Evolutionary conservation across 2,329 filamentous ascomycete species (phyloP), one percentile per base, ranked within the genome.

Genomic region (Cladorrhinum sp.): DNA sequence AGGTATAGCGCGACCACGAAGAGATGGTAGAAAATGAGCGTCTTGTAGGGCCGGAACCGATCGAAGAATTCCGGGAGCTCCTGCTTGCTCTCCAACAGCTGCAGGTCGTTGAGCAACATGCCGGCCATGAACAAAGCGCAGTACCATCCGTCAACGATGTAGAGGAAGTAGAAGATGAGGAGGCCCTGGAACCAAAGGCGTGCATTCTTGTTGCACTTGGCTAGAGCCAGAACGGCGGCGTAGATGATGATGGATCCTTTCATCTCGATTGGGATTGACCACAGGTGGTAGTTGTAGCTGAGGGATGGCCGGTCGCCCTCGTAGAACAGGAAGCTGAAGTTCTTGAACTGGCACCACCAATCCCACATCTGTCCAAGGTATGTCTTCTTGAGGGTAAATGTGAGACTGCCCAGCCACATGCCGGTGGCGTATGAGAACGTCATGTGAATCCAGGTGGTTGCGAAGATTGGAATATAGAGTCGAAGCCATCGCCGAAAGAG

Each of bases 261-360:
- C 69, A 85, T 80, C 67, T 88, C 85, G 45, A 84, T 73, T 0
- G 85, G 85, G 54, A 88, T 87, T 0, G 79, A 85, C 83, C 84
- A 87, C 1, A 81, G 68, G 65, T 87, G 85, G 57, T 77, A 78
- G 63, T 85, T 84, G 72, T 86, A 85, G n/a, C 74, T 74, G 59
- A 85, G 78, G 75, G 82, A 85, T 81, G 82, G 10, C 81, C 75
- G 20, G 8, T 36, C 81, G 9, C 83, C 76, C 23, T 22, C 29
- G 36, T 80, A 78, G 72, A 84, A 89, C 38, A 87, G 71, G 69
- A 86, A 89, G 71, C 80, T 88, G 74, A 86, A 89, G 70, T 87
- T 87, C 69, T 89, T 89, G 67, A 83, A 75, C 67, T 89, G 83
- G 62, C 67, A 59, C 65, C 79, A 80, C 64, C 78, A 76, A 2